phyloP scores from a whole-genome alignment of 2,329 filamentous ascomycete species.

The Metarhizium album region DNA sequence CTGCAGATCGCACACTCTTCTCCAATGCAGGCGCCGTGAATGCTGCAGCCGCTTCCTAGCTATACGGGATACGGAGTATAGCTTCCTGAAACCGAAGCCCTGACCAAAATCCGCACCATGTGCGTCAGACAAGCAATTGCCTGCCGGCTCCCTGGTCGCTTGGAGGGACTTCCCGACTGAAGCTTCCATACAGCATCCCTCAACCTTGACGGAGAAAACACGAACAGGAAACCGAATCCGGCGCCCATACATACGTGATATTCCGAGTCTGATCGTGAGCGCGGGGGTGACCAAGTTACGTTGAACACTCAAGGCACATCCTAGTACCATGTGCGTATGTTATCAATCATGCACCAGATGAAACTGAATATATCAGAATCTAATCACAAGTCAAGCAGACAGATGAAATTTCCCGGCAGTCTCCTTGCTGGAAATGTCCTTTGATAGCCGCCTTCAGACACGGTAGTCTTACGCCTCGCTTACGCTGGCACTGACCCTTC shows the following conservation, averaged over 20 bases:
- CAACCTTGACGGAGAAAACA: too few species aligned
- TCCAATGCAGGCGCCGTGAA: not conserved
- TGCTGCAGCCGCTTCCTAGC: not conserved
- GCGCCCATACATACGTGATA: too few species aligned
- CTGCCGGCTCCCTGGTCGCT: not conserved
- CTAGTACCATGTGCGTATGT: not conserved
- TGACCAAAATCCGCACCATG: not conserved
- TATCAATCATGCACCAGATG: not conserved
- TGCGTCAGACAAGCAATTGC: not conserved
- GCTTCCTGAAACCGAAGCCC: not conserved
- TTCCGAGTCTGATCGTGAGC: too few species aligned
- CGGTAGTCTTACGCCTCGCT: not conserved
- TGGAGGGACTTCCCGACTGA: not conserved
- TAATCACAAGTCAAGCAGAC: not conserved
- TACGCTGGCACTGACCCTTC: not conserved
- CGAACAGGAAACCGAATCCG: too few species aligned
- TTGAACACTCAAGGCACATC: too few species aligned
- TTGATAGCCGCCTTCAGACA: not conserved
- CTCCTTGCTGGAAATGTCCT: not conserved
- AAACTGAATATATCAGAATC: not conserved
- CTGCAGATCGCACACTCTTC: not conserved
- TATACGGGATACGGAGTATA: not conserved
- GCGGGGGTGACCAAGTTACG: too few species aligned
- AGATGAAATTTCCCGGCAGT: not conserved
- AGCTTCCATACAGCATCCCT: too few species aligned